Conservation (phyloP, 129 eudicot genomes). For the Flaveria brownii region DNA sequence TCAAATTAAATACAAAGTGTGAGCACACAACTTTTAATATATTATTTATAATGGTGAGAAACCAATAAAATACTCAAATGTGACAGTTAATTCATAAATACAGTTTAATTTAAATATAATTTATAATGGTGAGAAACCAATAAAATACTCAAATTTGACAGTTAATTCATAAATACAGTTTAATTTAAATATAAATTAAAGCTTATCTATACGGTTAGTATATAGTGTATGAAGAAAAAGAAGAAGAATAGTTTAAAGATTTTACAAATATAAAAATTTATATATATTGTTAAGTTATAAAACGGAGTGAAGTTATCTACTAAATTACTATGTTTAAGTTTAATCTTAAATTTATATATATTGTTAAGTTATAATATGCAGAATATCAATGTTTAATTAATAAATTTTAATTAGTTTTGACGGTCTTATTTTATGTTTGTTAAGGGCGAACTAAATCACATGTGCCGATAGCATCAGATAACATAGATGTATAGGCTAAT, state of each 20-base stretch:
- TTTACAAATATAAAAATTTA: no score
- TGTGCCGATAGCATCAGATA: neutral
- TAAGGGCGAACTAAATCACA: neutral
- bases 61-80: slow-evolving; percentile 13
- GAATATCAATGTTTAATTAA: no score
- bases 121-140: slow-evolving; percentile 1
- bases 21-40: slow-evolving; percentile 11
- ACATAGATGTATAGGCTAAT: neutral
- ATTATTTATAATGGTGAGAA: neutral
- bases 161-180: neutral
- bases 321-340: neutral
- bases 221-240: neutral
- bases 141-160: slow-evolving; percentile 11
- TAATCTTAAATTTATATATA: neutral
- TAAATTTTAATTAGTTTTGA: no score
- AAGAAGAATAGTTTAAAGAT: neutral
- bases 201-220: neutral
- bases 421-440: neutral
- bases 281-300: no score
- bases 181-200: neutral
- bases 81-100: neutral
- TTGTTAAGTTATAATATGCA: neutral
- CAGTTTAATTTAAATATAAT: neutral
- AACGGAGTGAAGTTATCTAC: neutral
- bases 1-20: slow-evolving; percentile 16